Conservation (phyloP, 257 asterid genomes). For the Thymus quinquecostatus region DNA sequence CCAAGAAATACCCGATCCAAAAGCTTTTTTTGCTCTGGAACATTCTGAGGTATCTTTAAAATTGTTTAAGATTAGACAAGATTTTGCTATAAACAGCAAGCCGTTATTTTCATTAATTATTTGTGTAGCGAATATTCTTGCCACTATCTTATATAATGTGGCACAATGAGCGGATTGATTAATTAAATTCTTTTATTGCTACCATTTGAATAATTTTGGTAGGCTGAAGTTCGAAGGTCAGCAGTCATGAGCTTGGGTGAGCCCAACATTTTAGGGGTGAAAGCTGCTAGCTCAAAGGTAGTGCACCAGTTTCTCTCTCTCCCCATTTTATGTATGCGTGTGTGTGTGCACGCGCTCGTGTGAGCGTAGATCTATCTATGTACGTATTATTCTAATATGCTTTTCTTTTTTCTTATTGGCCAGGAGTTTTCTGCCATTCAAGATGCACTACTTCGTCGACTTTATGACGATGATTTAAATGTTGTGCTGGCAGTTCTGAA, state of each 20-base stretch:
- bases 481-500: constrained; percentile 78
- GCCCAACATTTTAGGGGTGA: constrained; percentile 50
- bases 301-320: constrained; percentile 5
- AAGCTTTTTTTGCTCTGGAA: constrained; percentile 69
- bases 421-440: constrained; percentile 75
- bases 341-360: too few species aligned
- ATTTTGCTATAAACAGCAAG: not conserved
- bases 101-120: not conserved
- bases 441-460: constrained; percentile 74
- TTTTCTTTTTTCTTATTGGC: not conserved
- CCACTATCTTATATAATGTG: constrained; percentile 5
- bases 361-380: not conserved
- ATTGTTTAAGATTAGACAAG: constrained; percentile 11
- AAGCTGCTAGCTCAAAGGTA: constrained; percentile 71
- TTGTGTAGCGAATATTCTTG: constrained; percentile 13
- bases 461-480: constrained; percentile 76
- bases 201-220: constrained; percentile 24
- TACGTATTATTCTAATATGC: not conserved
- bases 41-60: constrained; percentile 72
- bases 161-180: constrained; percentile 12
- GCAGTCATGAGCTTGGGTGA: constrained; percentile 65
- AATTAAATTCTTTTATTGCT: constrained; percentile 16
- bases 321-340: not conserved
- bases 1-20: constrained; percentile 56
- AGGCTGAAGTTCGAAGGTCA: constrained; percentile 80